phyloP scores from a whole-genome alignment of 768 basidiomycete species.

The Chiua virens region DNA sequence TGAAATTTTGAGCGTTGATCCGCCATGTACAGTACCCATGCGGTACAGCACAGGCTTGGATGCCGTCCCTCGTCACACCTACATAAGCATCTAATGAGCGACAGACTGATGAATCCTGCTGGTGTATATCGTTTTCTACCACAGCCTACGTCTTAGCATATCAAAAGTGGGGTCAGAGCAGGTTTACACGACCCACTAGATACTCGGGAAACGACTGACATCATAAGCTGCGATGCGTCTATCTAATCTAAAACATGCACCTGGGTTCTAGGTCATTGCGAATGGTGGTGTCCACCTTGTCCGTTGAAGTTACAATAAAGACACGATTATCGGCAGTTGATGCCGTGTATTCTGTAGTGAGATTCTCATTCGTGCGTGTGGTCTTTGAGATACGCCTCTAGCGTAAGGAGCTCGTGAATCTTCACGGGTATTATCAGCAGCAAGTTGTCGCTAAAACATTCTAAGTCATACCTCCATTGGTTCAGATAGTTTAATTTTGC shows the following conservation, averaged over 20 bases:
- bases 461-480: constrained; percentile 63
- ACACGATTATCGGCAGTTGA: constrained; percentile 21
- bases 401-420: constrained; percentile 71
- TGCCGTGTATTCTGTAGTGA: constrained; percentile 11
- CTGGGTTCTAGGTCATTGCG: constrained; percentile 3
- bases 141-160: too few species aligned
- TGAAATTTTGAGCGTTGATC: too few species aligned
- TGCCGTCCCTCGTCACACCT: too few species aligned
- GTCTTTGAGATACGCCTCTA: constrained; percentile 70
- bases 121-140: too few species aligned
- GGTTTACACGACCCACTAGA: too few species aligned
- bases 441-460: background rate
- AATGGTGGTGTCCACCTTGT: background rate
- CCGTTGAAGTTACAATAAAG: constrained; percentile 1
- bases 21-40: too few species aligned
- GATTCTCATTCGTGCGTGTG: constrained; percentile 41
- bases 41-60: too few species aligned
- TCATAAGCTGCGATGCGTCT: background rate
- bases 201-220: too few species aligned
- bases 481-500: constrained; percentile 82
- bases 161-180: too few species aligned
- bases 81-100: too few species aligned
- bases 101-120: too few species aligned
- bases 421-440: constrained; percentile 27
- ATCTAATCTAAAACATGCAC: constrained; percentile 12